phyloP scores from a whole-genome alignment of 495 filamentous ascomycete species.

The Aspergillus cavernicola region DNA sequence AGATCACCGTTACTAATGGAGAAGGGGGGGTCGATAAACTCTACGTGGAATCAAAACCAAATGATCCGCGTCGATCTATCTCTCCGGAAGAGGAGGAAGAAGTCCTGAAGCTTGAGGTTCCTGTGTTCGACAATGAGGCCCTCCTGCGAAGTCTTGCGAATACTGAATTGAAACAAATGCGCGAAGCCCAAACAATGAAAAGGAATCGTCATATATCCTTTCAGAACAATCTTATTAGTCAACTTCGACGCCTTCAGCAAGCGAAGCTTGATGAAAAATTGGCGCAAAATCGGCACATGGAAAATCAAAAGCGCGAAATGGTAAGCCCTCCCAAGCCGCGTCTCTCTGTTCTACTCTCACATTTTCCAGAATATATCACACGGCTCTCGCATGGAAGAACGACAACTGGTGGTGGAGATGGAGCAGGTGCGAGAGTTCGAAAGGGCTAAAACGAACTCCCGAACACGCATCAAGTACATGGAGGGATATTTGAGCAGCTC shows the following conservation, averaged over 20 bases:
- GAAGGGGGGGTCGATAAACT: constrained; percentile 29
- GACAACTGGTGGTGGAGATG: constrained; percentile 70
- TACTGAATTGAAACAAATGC: constrained; percentile 48
- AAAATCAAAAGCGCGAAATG: constrained; percentile 53
- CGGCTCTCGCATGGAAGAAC: constrained; percentile 63
- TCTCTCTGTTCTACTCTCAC: constrained; percentile 34
- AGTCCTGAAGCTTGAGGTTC: constrained; percentile 34
- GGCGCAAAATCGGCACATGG: constrained; percentile 30
- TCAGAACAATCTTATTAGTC: constrained; percentile 31
- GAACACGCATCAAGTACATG: constrained; percentile 73
- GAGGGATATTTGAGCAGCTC: constrained; percentile 69
- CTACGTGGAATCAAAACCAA: constrained; percentile 25
- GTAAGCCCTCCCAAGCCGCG: constrained; percentile 41
- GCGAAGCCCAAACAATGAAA: constrained; percentile 52
- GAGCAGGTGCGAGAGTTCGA: constrained; percentile 58
- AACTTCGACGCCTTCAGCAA: constrained; percentile 34
- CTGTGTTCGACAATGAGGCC: constrained; percentile 34
- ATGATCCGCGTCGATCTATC: neutral
- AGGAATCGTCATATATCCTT: constrained; percentile 56
- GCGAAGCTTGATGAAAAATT: constrained; percentile 27
- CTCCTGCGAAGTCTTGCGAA: constrained; percentile 44
- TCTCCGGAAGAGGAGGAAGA: constrained; percentile 15
- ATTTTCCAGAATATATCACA: constrained; percentile 40
- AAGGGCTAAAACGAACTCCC: constrained; percentile 51
- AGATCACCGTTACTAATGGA: constrained; percentile 25